Conservation (phyloP, 805 yeast genomes). For the Millerozyma acaciae region DNA sequence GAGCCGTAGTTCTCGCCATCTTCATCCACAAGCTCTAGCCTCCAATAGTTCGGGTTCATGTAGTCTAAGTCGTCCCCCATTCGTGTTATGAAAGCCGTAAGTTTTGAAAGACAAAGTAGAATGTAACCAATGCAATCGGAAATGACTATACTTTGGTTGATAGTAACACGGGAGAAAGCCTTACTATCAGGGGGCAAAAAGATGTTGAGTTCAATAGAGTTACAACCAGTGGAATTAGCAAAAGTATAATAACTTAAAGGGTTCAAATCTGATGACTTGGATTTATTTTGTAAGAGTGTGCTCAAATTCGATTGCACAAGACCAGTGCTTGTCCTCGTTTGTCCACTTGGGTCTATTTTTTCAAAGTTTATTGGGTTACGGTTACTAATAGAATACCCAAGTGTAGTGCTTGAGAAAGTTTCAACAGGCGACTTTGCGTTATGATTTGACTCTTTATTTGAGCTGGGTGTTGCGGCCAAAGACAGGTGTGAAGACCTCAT, state of each 20-base stretch:
- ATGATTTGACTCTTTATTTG: too few relatives aligned
- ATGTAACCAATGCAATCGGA: constrained; percentile 41
- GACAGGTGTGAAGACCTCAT: constrained; percentile 1
- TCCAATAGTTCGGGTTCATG: constrained; percentile 66
- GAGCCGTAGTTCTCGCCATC: constrained; percentile 92
- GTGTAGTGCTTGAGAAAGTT: too few relatives aligned
- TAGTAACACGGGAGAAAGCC: constrained; percentile 17
- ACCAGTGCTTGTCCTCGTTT: too few relatives aligned
- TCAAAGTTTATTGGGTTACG: constrained; percentile 17
- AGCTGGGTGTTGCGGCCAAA: too few relatives aligned
- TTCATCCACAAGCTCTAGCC: constrained; percentile 80
- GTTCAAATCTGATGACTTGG: constrained; percentile 31
- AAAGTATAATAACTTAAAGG: constrained; percentile 44
- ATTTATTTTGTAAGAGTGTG: constrained; percentile 37
- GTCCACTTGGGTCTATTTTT: constrained; percentile 13
- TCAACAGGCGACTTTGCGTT: too few relatives aligned
- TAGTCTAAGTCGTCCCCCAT: constrained; percentile 6
- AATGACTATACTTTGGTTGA: constrained; percentile 26
- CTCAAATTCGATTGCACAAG: constrained; percentile 45
- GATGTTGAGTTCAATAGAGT: constrained; percentile 15
- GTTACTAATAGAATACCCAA: constrained; percentile 2
- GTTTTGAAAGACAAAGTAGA: constrained; percentile 25
- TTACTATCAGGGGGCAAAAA: constrained; percentile 35
- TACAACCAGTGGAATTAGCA: constrained; percentile 24
- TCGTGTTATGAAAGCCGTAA: constrained; percentile 13